Conservation (phyloP, 768 basidiomycete species). For the Macrolepiota dolichaula region DNA sequence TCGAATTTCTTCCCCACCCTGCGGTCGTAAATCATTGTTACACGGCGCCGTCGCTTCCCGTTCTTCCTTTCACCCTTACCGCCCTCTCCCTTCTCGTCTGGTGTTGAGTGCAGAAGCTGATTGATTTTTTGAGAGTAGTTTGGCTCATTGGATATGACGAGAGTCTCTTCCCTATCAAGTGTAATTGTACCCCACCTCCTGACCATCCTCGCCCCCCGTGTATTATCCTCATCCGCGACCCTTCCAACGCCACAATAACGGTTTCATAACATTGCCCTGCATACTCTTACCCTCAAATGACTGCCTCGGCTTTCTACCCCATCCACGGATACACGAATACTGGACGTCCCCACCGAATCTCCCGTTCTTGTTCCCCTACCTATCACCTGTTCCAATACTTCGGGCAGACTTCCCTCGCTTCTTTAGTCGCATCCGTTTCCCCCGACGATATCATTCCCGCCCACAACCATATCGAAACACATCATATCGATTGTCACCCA, state of each 20-base stretch:
- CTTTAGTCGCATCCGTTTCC: not conserved
- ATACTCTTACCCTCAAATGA: not conserved
- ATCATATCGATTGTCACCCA: not conserved
- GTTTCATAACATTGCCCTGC: not conserved
- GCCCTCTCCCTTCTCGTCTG: not conserved
- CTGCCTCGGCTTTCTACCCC: no score
- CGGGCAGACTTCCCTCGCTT: not conserved
- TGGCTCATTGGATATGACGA: not conserved
- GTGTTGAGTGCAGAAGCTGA: not conserved
- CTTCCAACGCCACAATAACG: not conserved
- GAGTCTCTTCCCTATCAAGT: not conserved
- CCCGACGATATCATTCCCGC: no score
- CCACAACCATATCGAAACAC: not conserved
- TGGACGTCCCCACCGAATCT: not conserved
- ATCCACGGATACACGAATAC: not conserved
- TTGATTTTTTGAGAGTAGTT: not conserved
- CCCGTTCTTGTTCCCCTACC: not conserved
- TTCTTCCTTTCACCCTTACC: not conserved
- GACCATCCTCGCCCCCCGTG: not conserved
- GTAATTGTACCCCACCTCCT: not conserved
- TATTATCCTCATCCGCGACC: not conserved
- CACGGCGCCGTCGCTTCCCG: not conserved
- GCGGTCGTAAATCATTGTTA: constrained; percentile 7
- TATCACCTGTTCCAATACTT: not conserved
- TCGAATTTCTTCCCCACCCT: constrained; percentile 3